Evolutionary conservation across 164 flowering plant genomes (phyloP).

Genomic region (Piper betle): DNA sequence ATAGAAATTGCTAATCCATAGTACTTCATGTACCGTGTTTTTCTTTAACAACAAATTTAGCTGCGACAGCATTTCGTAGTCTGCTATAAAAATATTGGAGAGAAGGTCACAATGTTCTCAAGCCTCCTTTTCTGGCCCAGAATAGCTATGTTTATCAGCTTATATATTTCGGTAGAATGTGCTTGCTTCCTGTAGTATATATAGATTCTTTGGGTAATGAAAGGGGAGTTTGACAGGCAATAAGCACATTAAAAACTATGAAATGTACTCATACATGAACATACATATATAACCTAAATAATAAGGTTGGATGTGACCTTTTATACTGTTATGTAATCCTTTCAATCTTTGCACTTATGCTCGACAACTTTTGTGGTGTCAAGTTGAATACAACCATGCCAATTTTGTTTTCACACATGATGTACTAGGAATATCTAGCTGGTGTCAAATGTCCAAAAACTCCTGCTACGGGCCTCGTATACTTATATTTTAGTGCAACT

Average conservation of each 20-base stretch:
- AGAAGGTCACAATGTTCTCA: not conserved
- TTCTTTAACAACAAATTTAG: not conserved
- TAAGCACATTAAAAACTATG: not conserved
- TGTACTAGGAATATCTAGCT: not conserved
- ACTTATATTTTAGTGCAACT: not conserved
- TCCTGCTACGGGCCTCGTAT: not conserved
- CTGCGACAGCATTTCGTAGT: constrained; percentile 1
- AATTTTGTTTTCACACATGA: not conserved
- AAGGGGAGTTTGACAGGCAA: not conserved
- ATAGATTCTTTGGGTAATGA: not conserved
- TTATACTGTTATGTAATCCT: not conserved
- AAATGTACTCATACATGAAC: not conserved
- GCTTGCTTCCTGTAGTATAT: not conserved
- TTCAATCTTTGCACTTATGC: not conserved
- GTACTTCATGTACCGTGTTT: not conserved
- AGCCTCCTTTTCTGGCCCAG: not conserved
- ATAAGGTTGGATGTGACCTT: constrained; percentile 2
- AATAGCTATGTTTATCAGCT: not conserved
- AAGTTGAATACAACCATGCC: constrained; percentile 1
- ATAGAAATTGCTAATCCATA: no score
- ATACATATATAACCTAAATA: not conserved
- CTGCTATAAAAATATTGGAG: not conserved
- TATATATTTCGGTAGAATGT: not conserved
- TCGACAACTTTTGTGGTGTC: not conserved
- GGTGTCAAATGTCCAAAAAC: not conserved